These are phyloP conservation scores for Salix suchowensis DNA, from an alignment of 345 rosid genomes.

Conservation along the genomic window DNA sequence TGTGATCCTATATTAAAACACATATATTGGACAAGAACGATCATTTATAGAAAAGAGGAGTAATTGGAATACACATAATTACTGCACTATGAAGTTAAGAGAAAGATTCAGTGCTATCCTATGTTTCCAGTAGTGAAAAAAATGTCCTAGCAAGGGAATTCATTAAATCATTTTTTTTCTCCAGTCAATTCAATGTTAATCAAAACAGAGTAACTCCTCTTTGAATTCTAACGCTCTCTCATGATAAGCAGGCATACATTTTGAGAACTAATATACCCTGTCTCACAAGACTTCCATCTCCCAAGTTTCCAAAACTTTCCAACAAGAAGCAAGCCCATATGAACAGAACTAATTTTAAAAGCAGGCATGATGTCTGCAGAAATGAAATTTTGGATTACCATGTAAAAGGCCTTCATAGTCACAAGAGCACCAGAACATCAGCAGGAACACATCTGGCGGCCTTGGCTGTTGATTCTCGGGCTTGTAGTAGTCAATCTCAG, in stretches of 20 bases:
- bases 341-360: neutral
- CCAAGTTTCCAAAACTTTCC: too few relatives aligned
- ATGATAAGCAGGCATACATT: too few relatives aligned
- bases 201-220: too few relatives aligned
- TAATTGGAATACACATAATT: neutral
- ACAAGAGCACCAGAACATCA: slow-evolving; percentile 62
- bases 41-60: neutral
- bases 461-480: slow-evolving; percentile 33
- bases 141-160: neutral
- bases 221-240: too few relatives aligned
- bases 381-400: slow-evolving; percentile 27
- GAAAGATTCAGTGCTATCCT: neutral
- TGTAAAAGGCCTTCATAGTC: slow-evolving; percentile 32
- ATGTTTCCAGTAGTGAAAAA: neutral
- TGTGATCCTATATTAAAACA: neutral
- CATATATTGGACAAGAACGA: neutral
- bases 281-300: neutral
- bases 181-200: too few relatives aligned
- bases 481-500: slow-evolving; percentile 42
- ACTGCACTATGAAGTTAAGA: neutral
- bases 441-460: slow-evolving; percentile 46
- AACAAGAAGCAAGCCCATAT: neutral
- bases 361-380: slow-evolving; percentile 1
- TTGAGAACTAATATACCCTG: too few relatives aligned
- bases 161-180: neutral